Evolutionary conservation across 805 yeast species (phyloP), one percentile per base, ranked within the genome.

Genomic region (Grigorovia yakushimaensis): DNA sequence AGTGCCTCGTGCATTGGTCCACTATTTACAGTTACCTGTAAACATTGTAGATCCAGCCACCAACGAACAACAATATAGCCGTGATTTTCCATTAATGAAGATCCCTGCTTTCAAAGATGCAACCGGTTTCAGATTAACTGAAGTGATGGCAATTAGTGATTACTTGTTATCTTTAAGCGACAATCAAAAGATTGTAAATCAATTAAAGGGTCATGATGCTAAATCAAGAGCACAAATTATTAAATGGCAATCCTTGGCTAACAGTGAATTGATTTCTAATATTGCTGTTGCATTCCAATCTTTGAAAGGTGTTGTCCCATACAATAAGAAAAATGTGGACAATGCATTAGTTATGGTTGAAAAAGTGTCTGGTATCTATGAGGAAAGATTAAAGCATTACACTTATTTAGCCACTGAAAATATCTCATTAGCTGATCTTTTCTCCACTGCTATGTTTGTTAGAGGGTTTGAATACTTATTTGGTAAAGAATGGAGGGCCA

Each of bases 241-340:
- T 57, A 80, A 73, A 70, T 88, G 95, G 94, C 59, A 81, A 65
- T 85, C 95, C 2, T 70, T 85, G 56, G 73, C 80, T 65, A 86
- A 83, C 74, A 59, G 77, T 57, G 96, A 89, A 58, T 57, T 84
- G 49, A 63, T 82, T 54, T 59, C 70, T 42, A 58, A 67, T 49
- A 57, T 73, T 45, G 75, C 76, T 49, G 58, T 54, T 37, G 77
- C 78, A 54, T 78, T 86, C 68, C 63, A 65, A 50, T 84, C 88
- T 56, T 62, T 84, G 47, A 60, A 67, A 43, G 96, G 96, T 59
- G 67, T 62, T 46, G 64, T 54, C 47, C 89, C 94, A 54, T 87
- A 78, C 82, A 82, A 84, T 83, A 84, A 84, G 78, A 82, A 81
- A 48, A 60, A 52, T 43, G 77, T 77, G 51, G 82, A 80, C 49